Percentiles rank a stretch among this genome's conserved stretches.
phyloP scores from a whole-genome alignment of 495 filamentous ascomycete genomes.

The Neurospora discreta region DNA sequence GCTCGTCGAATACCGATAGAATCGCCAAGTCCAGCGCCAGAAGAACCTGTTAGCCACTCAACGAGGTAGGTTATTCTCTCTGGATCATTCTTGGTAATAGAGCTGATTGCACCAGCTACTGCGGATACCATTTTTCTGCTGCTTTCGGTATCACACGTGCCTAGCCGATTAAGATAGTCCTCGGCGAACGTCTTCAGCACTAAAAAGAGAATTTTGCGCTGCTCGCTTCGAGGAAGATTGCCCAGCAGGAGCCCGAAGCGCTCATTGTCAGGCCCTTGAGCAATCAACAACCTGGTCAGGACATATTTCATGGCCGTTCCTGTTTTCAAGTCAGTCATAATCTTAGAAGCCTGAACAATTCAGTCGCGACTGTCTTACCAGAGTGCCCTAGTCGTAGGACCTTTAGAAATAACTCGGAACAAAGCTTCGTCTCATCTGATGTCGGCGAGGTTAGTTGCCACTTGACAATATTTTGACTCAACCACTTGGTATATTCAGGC shows the following conservation, averaged over 20 bases:
- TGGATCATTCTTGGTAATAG: constrained; percentile 25
- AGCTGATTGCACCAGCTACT: constrained; percentile 33
- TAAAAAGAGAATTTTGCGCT: constrained; percentile 45
- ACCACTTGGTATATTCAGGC: constrained; percentile 56
- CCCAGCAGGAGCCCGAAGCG: constrained; percentile 35
- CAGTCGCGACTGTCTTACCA: constrained; percentile 38
- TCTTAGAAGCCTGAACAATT: constrained; percentile 8
- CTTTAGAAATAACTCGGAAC: constrained; percentile 51
- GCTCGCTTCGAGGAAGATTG: constrained; percentile 42
- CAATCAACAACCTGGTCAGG: constrained; percentile 34
- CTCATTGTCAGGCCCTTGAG: constrained; percentile 15
- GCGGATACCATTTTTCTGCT: constrained; percentile 32
- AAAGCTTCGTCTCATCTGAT: constrained; percentile 38
- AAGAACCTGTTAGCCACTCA: constrained; percentile 57
- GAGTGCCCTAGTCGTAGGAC: constrained; percentile 62
- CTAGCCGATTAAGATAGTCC: constrained; percentile 33
- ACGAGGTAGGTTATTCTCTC: constrained; percentile 41
- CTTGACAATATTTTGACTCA: constrained; percentile 52
- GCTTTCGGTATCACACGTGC: constrained; percentile 17
- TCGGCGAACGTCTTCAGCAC: constrained; percentile 50
- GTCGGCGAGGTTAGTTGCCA: constrained; percentile 31
- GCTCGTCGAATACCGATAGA: constrained; percentile 52
- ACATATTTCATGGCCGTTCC: constrained; percentile 45
- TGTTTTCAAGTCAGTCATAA: constrained; percentile 19
- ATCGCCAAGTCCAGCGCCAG: constrained; percentile 54